These are phyloP conservation scores for Pseudopithomyces maydicus DNA, from an alignment of 2,329 filamentous ascomycete genomes.

Conservation along the genomic window DNA sequence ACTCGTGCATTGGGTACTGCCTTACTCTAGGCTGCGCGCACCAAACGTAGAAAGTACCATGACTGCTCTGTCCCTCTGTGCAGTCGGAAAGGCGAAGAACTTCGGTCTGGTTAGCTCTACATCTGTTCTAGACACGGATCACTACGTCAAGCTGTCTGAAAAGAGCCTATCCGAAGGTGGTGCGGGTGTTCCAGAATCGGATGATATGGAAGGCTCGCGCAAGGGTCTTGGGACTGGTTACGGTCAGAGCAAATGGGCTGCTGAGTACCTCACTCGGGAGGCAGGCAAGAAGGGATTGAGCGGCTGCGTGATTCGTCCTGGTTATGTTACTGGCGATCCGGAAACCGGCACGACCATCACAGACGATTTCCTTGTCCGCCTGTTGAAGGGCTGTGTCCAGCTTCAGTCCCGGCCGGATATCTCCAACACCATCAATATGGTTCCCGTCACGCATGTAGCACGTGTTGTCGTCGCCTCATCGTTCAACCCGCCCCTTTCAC, in stretches of 20 bases:
- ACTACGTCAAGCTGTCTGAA: slow-evolving; percentile 78
- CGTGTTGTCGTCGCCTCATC: slow-evolving; percentile 77
- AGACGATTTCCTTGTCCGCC: slow-evolving; percentile 88
- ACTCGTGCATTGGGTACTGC: slow-evolving; percentile 77
- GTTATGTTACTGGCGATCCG: slow-evolving; percentile 81
- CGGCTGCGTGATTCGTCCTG: slow-evolving; percentile 79
- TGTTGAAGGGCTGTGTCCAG: slow-evolving; percentile 88
- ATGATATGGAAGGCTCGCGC: slow-evolving; percentile 77
- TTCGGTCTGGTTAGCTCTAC: slow-evolving; percentile 86
- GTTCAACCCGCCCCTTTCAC: slow-evolving; percentile 64
- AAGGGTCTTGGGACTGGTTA: slow-evolving; percentile 84
- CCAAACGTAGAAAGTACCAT: slow-evolving; percentile 84
- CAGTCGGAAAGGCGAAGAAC: slow-evolving; percentile 75
- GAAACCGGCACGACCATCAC: slow-evolving; percentile 72
- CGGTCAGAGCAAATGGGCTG: slow-evolving; percentile 88
- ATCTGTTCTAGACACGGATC: slow-evolving; percentile 77
- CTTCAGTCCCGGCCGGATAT: slow-evolving; percentile 75
- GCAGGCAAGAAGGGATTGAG: slow-evolving; percentile 77
- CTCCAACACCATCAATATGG: slow-evolving; percentile 84
- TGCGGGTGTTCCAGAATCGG: slow-evolving; percentile 71
- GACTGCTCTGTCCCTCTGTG: slow-evolving; percentile 75
- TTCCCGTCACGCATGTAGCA: slow-evolving; percentile 84
- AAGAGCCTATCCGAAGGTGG: slow-evolving; percentile 65
- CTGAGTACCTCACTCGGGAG: slow-evolving; percentile 73
- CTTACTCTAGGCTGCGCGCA: slow-evolving; percentile 72